Evolutionary conservation across 2,329 filamentous ascomycete genomes (phyloP).

Genomic region (Fusarium sp.): DNA sequence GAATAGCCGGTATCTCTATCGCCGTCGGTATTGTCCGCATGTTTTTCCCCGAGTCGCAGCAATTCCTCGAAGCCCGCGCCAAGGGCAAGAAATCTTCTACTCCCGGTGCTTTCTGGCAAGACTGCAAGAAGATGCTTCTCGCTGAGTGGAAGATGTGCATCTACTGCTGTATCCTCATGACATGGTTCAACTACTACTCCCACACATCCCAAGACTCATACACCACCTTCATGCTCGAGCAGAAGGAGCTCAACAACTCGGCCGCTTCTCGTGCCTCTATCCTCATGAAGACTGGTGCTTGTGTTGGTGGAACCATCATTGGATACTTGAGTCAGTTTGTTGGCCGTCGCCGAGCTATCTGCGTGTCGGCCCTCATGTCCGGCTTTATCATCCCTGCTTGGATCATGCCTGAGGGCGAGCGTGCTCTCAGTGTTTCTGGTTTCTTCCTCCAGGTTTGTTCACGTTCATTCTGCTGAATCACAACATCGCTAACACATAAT

Average conservation of each 20-base stretch:
- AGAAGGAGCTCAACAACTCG: constrained; percentile 76
- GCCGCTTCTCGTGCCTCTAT: constrained; percentile 81
- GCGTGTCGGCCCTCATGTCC: constrained; percentile 71
- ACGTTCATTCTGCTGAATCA: not conserved
- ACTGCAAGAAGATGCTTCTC: constrained; percentile 75
- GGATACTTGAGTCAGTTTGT: constrained; percentile 82
- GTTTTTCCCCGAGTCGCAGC: constrained; percentile 79
- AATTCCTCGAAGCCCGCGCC: constrained; percentile 79
- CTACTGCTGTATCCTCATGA: constrained; percentile 85
- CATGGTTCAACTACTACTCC: constrained; percentile 80
- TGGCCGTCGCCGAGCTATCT: constrained; percentile 78
- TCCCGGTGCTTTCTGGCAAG: constrained; percentile 72
- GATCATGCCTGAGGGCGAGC: constrained; percentile 74
- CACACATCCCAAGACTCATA: constrained; percentile 86
- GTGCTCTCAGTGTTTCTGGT: constrained; percentile 71
- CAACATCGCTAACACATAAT: constrained; percentile 54
- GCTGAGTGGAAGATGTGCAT: constrained; percentile 82
- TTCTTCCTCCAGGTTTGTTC: constrained; percentile 58
- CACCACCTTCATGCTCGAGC: constrained; percentile 81
- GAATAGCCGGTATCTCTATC: constrained; percentile 72
- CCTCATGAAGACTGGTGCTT: constrained; percentile 83
- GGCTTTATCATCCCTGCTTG: constrained; percentile 75
- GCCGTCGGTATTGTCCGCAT: constrained; percentile 76
- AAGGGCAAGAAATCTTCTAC: constrained; percentile 64
- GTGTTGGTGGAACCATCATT: constrained; percentile 78